Conservation (phyloP, 2,329 filamentous ascomycete species). For the Cladophialophora chaetospira region DNA sequence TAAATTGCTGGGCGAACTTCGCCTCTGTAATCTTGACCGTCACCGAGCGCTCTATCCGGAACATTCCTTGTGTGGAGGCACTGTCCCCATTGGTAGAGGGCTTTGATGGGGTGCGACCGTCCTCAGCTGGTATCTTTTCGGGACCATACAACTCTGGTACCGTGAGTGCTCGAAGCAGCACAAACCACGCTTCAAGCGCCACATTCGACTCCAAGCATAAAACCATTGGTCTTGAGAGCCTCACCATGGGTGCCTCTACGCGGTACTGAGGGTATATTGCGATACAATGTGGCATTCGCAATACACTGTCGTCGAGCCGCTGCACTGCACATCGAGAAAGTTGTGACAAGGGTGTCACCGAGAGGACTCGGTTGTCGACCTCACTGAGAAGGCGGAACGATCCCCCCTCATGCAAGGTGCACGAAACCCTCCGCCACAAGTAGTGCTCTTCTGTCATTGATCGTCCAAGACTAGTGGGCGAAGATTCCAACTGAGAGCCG, state of each 20-base stretch:
- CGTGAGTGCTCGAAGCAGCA: constrained; percentile 85
- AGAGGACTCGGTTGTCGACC: constrained; percentile 76
- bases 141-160: constrained; percentile 85
- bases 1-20: constrained; percentile 47
- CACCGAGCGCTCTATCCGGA: constrained; percentile 65
- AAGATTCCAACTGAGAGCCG: constrained; percentile 28
- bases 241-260: constrained; percentile 69
- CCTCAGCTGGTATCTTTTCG: constrained; percentile 42
- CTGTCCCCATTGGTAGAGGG: constrained; percentile 36
- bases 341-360: constrained; percentile 83
- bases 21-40: constrained; percentile 64
- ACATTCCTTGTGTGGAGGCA: constrained; percentile 58
- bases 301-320: constrained; percentile 81
- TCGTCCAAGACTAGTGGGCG: constrained; percentile 40
- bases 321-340: constrained; percentile 89
- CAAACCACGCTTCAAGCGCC: constrained; percentile 97
- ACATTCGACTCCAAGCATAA: constrained; percentile 82
- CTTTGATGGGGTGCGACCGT: constrained; percentile 28
- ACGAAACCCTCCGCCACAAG: constrained; percentile 84
- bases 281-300: constrained; percentile 92
- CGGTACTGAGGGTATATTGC: constrained; percentile 95
- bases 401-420: constrained; percentile 91
- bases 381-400: constrained; percentile 90
- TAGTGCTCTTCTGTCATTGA: constrained; percentile 48
- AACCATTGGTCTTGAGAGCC: constrained; percentile 84